phyloP scores from a whole-genome alignment of 768 basidiomycete genomes.

The Amanita pallidorosea region DNA sequence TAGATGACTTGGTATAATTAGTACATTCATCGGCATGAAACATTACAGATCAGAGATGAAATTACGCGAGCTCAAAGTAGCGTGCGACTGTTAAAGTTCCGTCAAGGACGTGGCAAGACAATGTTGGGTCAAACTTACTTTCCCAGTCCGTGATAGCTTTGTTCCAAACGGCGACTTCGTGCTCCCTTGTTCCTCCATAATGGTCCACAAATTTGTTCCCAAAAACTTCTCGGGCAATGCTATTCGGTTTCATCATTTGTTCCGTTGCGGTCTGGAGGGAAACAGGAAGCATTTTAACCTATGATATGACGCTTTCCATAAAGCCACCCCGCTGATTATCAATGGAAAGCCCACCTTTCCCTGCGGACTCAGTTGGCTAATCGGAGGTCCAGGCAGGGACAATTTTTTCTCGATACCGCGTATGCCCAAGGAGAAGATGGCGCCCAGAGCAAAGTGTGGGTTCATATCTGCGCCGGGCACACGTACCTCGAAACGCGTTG shows the following conservation, averaged over 20 bases:
- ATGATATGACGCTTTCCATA: constrained; percentile 3
- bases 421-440: constrained; percentile 80
- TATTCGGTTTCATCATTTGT: constrained; percentile 67
- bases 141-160: constrained; percentile 93
- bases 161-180: constrained; percentile 82
- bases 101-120: constrained; percentile 1
- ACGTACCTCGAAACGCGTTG: constrained; percentile 87
- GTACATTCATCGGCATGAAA: too few relatives aligned
- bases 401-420: constrained; percentile 79
- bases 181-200: constrained; percentile 88
- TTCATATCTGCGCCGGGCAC: constrained; percentile 98
- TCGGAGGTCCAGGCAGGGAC: constrained; percentile 57
- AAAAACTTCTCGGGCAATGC: constrained; percentile 79
- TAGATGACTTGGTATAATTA: constrained; percentile 10
- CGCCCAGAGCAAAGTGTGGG: constrained; percentile 79
- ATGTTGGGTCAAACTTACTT: constrained; percentile 35
- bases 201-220: constrained; percentile 92
- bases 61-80: constrained; percentile 70
- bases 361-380: constrained; percentile 44
- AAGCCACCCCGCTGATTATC: neutral
- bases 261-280: constrained; percentile 73
- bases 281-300: constrained; percentile 69
- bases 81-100: constrained; percentile 49
- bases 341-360: constrained; percentile 8
- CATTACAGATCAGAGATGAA: neutral